Percentiles rank a stretch among this genome's conserved stretches.
phyloP scores from a whole-genome alignment of 2,329 filamentous ascomycete species.

The Hypoxylon sp. region DNA sequence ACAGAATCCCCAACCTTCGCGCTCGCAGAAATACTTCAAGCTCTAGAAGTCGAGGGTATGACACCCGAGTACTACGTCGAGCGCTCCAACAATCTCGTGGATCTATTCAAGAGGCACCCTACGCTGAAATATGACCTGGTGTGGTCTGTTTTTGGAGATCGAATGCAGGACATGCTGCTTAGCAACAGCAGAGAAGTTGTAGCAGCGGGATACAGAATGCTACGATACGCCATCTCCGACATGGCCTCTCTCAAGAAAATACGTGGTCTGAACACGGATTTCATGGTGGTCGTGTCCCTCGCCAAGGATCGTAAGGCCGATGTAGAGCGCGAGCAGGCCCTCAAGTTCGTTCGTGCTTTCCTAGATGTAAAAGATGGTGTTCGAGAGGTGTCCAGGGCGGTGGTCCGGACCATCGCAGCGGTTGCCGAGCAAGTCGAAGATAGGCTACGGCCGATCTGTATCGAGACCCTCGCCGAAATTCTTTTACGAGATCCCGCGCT shows the following conservation, averaged over 20 bases:
- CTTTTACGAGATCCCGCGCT: constrained; percentile 87
- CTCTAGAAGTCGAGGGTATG: constrained; percentile 89
- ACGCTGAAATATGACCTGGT: constrained; percentile 96
- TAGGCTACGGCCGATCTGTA: constrained; percentile 87
- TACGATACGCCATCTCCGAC: constrained; percentile 94
- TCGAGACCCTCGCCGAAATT: constrained; percentile 93
- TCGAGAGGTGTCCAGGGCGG: constrained; percentile 85
- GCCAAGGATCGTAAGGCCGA: constrained; percentile 98
- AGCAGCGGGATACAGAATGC: constrained; percentile 92
- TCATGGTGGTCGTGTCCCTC: constrained; percentile 89
- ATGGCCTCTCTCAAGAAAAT: constrained; percentile 90
- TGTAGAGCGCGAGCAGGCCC: constrained; percentile 94
- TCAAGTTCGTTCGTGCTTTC: constrained; percentile 96
- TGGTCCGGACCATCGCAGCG: constrained; percentile 90
- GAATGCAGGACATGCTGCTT: constrained; percentile 95
- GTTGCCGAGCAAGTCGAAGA: constrained; percentile 91
- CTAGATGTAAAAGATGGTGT: constrained; percentile 95
- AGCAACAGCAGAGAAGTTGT: constrained; percentile 97
- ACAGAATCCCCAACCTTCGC: constrained; percentile 92
- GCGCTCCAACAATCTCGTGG: constrained; percentile 91
- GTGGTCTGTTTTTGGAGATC: constrained; percentile 93
- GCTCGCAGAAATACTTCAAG: constrained; percentile 89
- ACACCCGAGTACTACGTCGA: constrained; percentile 95
- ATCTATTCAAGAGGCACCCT: constrained; percentile 93
- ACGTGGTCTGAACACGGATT: constrained; percentile 89